phyloP scores from a whole-genome alignment of 2,329 filamentous ascomycete species.

The Colletotrichum magnum region DNA sequence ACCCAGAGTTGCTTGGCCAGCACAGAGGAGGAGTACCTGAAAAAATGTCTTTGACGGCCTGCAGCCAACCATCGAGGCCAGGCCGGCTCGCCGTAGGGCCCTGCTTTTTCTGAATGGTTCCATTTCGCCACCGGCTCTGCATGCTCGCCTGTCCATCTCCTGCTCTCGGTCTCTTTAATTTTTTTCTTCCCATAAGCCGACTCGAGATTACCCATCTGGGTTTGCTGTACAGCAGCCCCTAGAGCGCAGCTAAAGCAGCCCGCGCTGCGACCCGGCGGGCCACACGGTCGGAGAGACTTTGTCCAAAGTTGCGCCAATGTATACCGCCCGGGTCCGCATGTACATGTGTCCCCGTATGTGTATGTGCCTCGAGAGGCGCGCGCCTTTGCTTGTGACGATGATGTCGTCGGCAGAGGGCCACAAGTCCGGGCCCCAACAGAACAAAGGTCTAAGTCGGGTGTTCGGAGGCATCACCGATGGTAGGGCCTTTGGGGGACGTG shows the following conservation, averaged over 20 bases:
- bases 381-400: conserved; percentile 41
- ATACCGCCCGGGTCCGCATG: conserved; percentile 14
- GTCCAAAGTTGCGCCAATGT: conserved; percentile 37
- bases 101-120: conserved; percentile 51
- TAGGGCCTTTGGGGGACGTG: conserved; percentile 11
- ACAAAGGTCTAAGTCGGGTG: conserved; percentile 29
- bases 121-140: conserved; percentile 54
- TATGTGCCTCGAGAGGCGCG: conserved; percentile 33
- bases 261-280: conserved; percentile 35
- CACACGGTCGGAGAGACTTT: conserved; percentile 35
- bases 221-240: conserved; percentile 18
- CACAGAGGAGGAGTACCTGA: conserved; percentile 2
- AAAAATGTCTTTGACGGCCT: background rate
- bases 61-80: conserved; percentile 19
- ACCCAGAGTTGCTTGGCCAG: conserved; percentile 16
- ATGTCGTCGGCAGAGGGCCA: conserved; percentile 29
- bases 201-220: conserved; percentile 41
- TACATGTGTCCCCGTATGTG: conserved; percentile 1
- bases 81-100: conserved; percentile 48
- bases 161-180: conserved; percentile 5
- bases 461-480: conserved; percentile 30
- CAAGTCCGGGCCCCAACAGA: conserved; percentile 12
- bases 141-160: conserved; percentile 41
- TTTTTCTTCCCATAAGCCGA: conserved; percentile 13
- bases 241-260: conserved; percentile 39